phyloP scores from a whole-genome alignment of 1,284 basidiomycete species.

The Rhodotorula sp. region DNA sequence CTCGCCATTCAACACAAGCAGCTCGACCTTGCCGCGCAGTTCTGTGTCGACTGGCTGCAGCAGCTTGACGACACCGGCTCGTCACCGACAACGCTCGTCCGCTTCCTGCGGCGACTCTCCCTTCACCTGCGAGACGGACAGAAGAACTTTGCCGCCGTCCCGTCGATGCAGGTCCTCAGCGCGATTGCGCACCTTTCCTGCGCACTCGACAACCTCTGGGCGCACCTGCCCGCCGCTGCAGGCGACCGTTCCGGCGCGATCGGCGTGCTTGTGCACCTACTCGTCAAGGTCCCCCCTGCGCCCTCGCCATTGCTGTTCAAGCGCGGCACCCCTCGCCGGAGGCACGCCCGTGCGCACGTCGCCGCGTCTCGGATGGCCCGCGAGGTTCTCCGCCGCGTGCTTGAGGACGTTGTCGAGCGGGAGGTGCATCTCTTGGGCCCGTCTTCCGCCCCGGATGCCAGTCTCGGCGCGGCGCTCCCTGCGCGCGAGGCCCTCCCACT shows the following conservation, averaged over 20 bases:
- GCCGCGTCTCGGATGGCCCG: constrained; percentile 18
- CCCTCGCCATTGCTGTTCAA: constrained; percentile 6
- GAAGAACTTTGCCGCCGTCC: constrained; percentile 2
- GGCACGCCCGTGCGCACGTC: constrained; percentile 3
- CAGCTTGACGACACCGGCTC: background rate
- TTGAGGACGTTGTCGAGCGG: constrained; percentile 16
- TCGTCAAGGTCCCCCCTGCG: constrained; percentile 10
- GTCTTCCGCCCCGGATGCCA: background rate
- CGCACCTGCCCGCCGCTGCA: background rate
- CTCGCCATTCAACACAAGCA: constrained; percentile 8
- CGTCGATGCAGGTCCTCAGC: background rate
- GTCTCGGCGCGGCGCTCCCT: background rate
- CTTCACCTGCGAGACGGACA: background rate
- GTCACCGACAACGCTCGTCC: background rate
- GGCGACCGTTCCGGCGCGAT: background rate
- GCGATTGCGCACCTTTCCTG: constrained; percentile 25
- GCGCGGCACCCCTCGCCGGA: background rate
- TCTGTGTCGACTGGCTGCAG: constrained; percentile 24
- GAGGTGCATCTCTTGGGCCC: constrained; percentile 2
- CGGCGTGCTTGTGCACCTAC: constrained; percentile 2
- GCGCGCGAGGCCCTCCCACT: background rate
- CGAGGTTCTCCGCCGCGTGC: constrained; percentile 18
- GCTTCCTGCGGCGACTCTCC: background rate
- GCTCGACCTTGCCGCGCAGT: constrained; percentile 30
- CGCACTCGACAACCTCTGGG: constrained; percentile 21